phyloP scores from a whole-genome alignment of 495 filamentous ascomycete genomes.

The Daldinia loculata region DNA sequence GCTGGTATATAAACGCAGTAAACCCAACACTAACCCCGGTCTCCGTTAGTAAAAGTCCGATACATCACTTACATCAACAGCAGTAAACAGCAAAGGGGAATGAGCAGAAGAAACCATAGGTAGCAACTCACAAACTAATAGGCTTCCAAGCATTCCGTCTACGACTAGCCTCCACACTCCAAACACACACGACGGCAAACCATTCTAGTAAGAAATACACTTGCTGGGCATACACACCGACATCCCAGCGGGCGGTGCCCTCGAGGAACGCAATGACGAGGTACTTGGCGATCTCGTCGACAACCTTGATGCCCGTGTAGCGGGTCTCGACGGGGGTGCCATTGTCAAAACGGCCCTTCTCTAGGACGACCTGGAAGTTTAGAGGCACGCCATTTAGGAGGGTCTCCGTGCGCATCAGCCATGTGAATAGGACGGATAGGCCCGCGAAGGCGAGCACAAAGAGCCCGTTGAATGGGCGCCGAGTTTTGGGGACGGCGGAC shows the following conservation, averaged over 20 bases:
- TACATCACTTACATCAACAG: background rate
- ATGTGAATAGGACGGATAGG: conserved; percentile 13
- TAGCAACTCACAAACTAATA: conserved; percentile 44
- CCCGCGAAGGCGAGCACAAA: conserved; percentile 27
- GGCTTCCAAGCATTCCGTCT: conserved; percentile 36
- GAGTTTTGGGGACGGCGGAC: conserved; percentile 4
- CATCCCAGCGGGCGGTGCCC: conserved; percentile 33
- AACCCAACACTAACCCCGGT: background rate
- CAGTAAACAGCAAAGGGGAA: background rate
- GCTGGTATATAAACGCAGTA: conserved; percentile 43
- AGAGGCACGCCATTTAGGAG: conserved; percentile 27
- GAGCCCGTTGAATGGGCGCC: conserved; percentile 39
- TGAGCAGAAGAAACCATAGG: background rate
- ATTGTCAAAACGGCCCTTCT: conserved; percentile 23
- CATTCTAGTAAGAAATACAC: conserved; percentile 41
- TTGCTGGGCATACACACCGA: conserved; percentile 34
- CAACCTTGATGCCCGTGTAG: conserved; percentile 38
- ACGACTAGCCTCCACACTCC: conserved; percentile 45
- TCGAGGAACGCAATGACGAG: conserved; percentile 42
- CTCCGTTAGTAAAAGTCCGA: background rate
- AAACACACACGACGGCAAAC: conserved; percentile 44
- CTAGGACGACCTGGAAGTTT: conserved; percentile 26
- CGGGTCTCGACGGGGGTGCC: conserved; percentile 34
- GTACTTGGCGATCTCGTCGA: conserved; percentile 33
- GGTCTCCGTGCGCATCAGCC: conserved; percentile 43